Evolutionary conservation across 331 rosid genomes (phyloP).

Genomic region (Ulmus americana): DNA sequence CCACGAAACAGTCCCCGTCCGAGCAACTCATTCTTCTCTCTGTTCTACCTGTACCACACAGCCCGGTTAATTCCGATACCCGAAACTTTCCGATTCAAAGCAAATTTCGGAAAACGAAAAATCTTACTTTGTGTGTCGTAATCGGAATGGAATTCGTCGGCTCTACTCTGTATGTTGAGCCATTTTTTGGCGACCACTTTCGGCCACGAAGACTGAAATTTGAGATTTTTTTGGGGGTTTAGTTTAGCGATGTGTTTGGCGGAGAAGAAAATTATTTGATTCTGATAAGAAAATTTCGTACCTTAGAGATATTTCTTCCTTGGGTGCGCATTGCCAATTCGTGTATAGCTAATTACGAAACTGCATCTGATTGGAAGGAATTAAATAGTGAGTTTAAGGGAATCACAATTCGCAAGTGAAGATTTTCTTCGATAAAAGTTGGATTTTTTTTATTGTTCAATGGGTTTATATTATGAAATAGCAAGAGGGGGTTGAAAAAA

Average conservation of each 20-base stretch:
- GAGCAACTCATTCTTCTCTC: constrained; percentile 63
- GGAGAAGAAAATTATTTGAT: no score
- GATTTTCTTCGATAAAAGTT: constrained; percentile 11
- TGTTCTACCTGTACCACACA: constrained; percentile 9
- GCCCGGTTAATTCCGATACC: background rate
- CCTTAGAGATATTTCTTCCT: constrained; percentile 48
- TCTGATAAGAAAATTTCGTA: constrained; percentile 4
- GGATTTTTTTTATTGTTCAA: background rate
- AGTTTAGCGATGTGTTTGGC: background rate
- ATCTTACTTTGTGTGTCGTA: constrained; percentile 34
- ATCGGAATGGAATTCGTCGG: constrained; percentile 44
- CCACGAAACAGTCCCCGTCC: constrained; percentile 52
- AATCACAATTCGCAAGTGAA: constrained; percentile 18
- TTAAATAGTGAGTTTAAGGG: constrained; percentile 10
- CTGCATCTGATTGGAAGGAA: background rate
- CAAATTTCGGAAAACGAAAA: background rate
- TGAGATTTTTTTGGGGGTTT: background rate
- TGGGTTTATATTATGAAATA: constrained; percentile 14
- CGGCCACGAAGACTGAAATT: constrained; percentile 58
- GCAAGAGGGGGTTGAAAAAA: constrained; percentile 20
- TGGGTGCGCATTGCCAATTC: constrained; percentile 55
- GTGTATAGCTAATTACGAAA: constrained; percentile 18
- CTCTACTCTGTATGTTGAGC: constrained; percentile 50
- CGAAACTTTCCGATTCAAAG: background rate
- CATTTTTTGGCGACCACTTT: constrained; percentile 54